Evolutionary conservation across 345 rosid species (phyloP), one percentile per base, ranked within the genome.

Genomic region (Euclidium syriacum): DNA sequence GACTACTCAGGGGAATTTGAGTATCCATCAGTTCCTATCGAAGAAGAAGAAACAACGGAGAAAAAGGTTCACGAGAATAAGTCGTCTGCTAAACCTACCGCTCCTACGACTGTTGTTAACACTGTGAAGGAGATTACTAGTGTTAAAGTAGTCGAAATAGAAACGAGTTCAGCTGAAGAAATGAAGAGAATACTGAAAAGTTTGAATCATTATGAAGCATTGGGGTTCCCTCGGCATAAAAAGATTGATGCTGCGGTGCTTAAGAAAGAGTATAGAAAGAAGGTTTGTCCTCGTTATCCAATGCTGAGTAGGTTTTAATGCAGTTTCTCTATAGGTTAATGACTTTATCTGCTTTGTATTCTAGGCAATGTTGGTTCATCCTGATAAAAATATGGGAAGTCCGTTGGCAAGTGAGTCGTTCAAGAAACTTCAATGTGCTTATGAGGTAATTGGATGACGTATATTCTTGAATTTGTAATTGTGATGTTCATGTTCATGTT

Each of bases 361-460:
- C 12, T 73, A 94, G 99, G 99, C 99, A 50, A 94, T 85, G 97
- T 80, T 90, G 75, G 99, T 95, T 51, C 99, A 95, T 85, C 99
- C 99, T 5, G 99, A 90, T 81, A 95, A 95, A 74, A 95, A 95
- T 66, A 81, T 82, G 96, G 97, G 99, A 62, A 95, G 84, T 77
- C 78, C 92, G 32, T 67, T 81, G 25, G 97, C 97, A 19, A 90
- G 99, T 65, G 99, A 95, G 70, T 90, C 99, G 16, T 95, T 95
- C 74, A 94, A 94, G 86, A 94, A 90, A 82, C 85, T 94, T 68
- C 97, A 90, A 56, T 83, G 92, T 75, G 99, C 97, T 67, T 90
- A 81, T 57, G 99, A 94, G 97, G 99, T 88, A 65, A 74, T 5
- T 35, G 16, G 16, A 53, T 53, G 42, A 44, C 1, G n/a, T 42